Base-by-base conservation (phyloP, 768 basidiomycete genomes). In the Tricholomella constricta region DNA sequence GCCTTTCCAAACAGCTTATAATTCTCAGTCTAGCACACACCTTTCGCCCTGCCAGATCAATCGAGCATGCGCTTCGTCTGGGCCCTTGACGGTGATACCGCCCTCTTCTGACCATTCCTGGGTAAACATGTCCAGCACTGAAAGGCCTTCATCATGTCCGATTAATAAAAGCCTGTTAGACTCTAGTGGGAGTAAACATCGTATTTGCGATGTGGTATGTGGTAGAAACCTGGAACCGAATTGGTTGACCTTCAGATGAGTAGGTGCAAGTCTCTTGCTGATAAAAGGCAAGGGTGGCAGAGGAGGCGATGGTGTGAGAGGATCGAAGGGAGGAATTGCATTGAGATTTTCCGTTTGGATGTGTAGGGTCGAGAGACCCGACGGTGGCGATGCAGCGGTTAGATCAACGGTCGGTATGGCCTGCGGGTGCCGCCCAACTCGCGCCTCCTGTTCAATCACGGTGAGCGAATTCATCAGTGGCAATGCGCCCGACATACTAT, bases 181-280 rank as follows among this genome's bases (percentile, higher is more conserved):
- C 34, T 82, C 72, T 19, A 94, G 63, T 7, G 91, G 89, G 27
- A 94, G 76, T 10, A 92, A 66, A 67, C 88, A 87, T 50, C 84
- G 82, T 54, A 94, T 93, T 27, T 80, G 89, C 0, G 81, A 77
- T 2, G 81, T 87, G 14, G 90, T 72, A 61, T 94, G 91, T 10
- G 91, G 91, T 29, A 94, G 74, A 65, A 94, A 94, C 14, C 91
- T 81, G 17, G 91, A 93, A 19, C 91, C 91, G 64, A 94, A 92
- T 36, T 89, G 81, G 61, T 86, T 85, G 44, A 93, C 67, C 56
- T 79, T 79, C 19, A 91, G 70, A 60, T 84, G 88, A 1, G 80
- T 84, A 0, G 89, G 88, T 14, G 67, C 65, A n/a, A 82, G 73
- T 19, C 58, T 70, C 62, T 84, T 81, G 65, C 75, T 78, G 19